phyloP scores from a whole-genome alignment of 129 eudicot genomes.

The Logfia minima region DNA sequence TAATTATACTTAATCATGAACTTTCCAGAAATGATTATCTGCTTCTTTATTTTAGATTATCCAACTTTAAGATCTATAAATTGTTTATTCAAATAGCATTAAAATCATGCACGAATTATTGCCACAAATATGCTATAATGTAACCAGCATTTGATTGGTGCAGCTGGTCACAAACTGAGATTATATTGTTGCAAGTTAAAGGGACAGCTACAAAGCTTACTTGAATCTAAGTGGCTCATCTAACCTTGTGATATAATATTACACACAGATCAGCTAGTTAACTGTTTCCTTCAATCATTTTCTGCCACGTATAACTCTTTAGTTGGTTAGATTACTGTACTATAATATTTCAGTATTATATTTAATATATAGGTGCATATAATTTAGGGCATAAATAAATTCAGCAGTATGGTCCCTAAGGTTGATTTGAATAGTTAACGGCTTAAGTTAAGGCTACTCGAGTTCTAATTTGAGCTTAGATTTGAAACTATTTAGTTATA shows the following conservation, averaged over 20 bases:
- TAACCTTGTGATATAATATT: conserved; percentile 18
- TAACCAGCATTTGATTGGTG: conserved; percentile 30
- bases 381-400: background rate
- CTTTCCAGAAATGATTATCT: conserved; percentile 1
- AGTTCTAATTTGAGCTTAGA: background rate
- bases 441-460: conserved; percentile 2
- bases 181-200: conserved; percentile 22
- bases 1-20: background rate
- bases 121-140: conserved; percentile 25
- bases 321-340: conserved; percentile 10
- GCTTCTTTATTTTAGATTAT: conserved; percentile 15
- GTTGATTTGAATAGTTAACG: conserved; percentile 9
- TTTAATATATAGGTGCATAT: background rate
- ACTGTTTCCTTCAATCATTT: background rate
- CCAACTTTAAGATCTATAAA: conserved; percentile 1
- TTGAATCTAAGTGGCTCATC: conserved; percentile 28
- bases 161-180: conserved; percentile 30
- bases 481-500: background rate
- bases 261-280: background rate
- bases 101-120: conserved; percentile 32
- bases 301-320: conserved; percentile 17
- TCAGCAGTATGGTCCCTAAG: background rate
- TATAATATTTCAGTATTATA: background rate
- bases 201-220: conserved; percentile 21
- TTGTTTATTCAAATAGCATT: background rate